Base-by-base conservation (phyloP, 352 stramenopile species). In the Globisporangium canariense region DNA sequence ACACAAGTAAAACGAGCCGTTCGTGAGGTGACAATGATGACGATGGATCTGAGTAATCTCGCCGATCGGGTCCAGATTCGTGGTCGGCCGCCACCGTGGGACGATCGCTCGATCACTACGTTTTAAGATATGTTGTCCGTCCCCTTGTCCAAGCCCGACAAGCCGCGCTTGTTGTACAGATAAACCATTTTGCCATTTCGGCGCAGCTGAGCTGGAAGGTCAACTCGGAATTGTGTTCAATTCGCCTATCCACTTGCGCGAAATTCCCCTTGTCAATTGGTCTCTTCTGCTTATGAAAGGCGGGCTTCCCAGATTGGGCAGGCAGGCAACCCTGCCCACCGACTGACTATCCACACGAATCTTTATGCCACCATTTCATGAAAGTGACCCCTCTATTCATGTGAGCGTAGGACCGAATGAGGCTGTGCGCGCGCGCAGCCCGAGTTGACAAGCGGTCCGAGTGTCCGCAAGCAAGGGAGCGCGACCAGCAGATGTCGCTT, bases 21-120 rank as follows among this genome's bases (percentile, higher is more conserved):
- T 41, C 6, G 43, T 16, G 20, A 30, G 20, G n/a, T 16, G 6
- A 25, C 9, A 30, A 25, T 51, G 45, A 51, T 51, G 45, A 51
- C 20, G n/a, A 30, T 30, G 45, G 45, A 51, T 51, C n/a, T n/a
- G 20, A 28, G 45, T 51, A 51, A 51, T 51, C 45, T 51, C 18
- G 45, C 45, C n/a, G 41, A 20, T 22, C 16, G 41, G 36, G 41
- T 4, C 3, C 14, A 22, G 41, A 47, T 47, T 47, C 14, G 41
- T 47, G 41, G 8, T 16, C 9, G 13, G 18, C 13, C 43, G 9
- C 43, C 5, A 50, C 3, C 45, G 45, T 51, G 45, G 45, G 45
- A 51, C n/a, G n/a, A 51, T 51, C 45, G 41, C 41, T 47, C 16
- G 41, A 1, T 18, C 40, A 46, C 40, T 46, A 2, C 3, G n/a